Base-by-base conservation (phyloP, 495 filamentous ascomycete genomes). In the Penicillium tannophilum region DNA sequence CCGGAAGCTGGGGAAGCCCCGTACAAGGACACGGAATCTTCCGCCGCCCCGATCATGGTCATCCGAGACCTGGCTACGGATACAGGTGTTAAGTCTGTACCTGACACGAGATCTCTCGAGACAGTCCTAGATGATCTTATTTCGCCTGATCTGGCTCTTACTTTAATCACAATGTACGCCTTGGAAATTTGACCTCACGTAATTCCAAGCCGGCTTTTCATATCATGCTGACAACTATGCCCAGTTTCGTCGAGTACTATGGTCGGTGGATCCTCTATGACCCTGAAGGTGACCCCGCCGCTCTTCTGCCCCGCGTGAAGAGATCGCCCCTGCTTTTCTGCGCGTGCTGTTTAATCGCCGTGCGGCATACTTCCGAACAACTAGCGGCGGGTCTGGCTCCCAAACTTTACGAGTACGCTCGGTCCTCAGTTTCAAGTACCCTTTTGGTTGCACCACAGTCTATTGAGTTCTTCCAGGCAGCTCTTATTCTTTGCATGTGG, bases 391-490 rank as follows among this genome's bases (percentile, higher is more conserved):
- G 43, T 11, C 59, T 79, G 5, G 75, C 75, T 3, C 74, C 74
- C 1, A 68, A 66, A 39, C 62, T 81, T 4, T 79, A 75, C 45
- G 67, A 73, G 49, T 68, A 67, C 58, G 76, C 72, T 16, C 73
- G 72, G 28, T 58, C 69, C 1, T 61, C 76, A 8, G 63, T 76
- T 19, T 74, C 74, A 0, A 60, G 58, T 17, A 65, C 64, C 0
- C 61, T 81, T 41, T 62, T 81, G 4, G 51, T 63, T 1, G 65
- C 74, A 1, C 73, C 76, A 2, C 77, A 79, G 48, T 52, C 73
- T 6, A 66, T 78, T 11, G 73, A 77, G 46, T 79, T 79, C 55
- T 81, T 81, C 24, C 77, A 81, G 59, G 74, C 76, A 7, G 59
- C 66, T 5, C 59, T 81, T 5, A 70, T 81, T 30, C 62, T 79